Evolutionary conservation across 2,329 filamentous ascomycete genomes (phyloP), one percentile per base, ranked within the genome.

Genomic region (Macrophomina tecta): DNA sequence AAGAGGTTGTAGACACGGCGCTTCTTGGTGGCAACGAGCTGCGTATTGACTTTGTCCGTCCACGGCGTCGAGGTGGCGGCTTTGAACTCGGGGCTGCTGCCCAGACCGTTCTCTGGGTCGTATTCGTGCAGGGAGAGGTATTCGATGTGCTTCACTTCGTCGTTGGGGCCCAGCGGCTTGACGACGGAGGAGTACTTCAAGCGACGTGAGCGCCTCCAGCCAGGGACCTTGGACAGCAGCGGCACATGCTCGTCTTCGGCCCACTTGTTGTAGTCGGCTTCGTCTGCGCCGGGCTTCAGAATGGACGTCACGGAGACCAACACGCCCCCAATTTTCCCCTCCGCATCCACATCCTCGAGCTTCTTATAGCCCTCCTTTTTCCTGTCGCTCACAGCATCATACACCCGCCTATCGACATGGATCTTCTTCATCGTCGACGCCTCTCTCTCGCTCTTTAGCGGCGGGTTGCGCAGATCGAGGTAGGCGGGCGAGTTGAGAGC

Each of bases 161-260:
- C 65, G 16, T 40, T 38, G 4, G 65, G 55, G 28, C 85, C 81
- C 65, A 90, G 88, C 8, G 65, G 55, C 56, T 67, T 67, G n/a
- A 67, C 65, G 2, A 93, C 82, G 38, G 83, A 82, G 0, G 89
- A 89, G 3, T 90, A 91, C 67, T 86, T 85, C 78, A 90, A 93
- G 49, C 90, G 80, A 46, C 92, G 85, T 16, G 90, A 90, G 45
- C 92, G 87, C 68, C 91, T 80, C 91, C 92, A 97, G 4, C 93
- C 93, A 0, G 91, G 90, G 0, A 94, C 85, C 73, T 90, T 90
- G 69, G 89, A 82, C 67, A 96, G 76, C 85, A 93, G 85, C 2
- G 84, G 83, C 23, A 90, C 83, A 75, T 95, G 91, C 76, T 95
- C 91, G 69, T 93, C 87, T 36, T 85, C 80, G 74, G 91, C 91